phyloP scores from a whole-genome alignment of 2,329 filamentous ascomycete species.

The Zopfia rhizophila region DNA sequence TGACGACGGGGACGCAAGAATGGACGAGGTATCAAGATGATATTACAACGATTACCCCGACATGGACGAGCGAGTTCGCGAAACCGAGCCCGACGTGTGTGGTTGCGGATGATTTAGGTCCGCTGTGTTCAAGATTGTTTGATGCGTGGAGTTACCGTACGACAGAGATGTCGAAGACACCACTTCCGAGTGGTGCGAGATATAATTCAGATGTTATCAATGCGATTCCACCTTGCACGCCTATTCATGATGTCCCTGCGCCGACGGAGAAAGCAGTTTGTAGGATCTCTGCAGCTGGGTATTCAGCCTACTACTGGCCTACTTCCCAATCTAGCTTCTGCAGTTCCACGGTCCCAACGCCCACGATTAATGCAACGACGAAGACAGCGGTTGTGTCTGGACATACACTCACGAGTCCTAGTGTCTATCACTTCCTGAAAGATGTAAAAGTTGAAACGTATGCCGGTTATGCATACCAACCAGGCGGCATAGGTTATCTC shows the following conservation, averaged over 20 bases:
- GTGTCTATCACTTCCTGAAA: conserved; percentile 5
- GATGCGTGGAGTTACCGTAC: conserved; percentile 5
- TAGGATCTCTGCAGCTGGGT: background rate
- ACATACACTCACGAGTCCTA: conserved; percentile 5
- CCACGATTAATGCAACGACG: background rate
- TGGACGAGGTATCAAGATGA: too few species aligned
- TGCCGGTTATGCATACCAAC: too few species aligned
- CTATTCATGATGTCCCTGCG: background rate
- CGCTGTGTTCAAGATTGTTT: background rate
- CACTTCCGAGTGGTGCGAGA: background rate
- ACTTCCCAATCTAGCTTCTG: background rate
- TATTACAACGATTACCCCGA: background rate
- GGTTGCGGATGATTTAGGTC: conserved; percentile 1
- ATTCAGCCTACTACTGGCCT: conserved; percentile 5
- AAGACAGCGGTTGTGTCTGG: background rate
- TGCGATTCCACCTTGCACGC: conserved; percentile 3
- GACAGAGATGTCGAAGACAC: background rate
- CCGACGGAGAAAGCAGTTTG: background rate
- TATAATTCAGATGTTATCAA: too few species aligned
- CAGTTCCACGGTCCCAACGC: background rate
- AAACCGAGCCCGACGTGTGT: conserved; percentile 1
- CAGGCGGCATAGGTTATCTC: too few species aligned
- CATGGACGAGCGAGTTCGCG: conserved; percentile 2
- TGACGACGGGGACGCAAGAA: too few species aligned
- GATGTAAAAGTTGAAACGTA: conserved; percentile 2